phyloP scores from a whole-genome alignment of 176 grass and related monocot species.

The Cocos nucifera region DNA sequence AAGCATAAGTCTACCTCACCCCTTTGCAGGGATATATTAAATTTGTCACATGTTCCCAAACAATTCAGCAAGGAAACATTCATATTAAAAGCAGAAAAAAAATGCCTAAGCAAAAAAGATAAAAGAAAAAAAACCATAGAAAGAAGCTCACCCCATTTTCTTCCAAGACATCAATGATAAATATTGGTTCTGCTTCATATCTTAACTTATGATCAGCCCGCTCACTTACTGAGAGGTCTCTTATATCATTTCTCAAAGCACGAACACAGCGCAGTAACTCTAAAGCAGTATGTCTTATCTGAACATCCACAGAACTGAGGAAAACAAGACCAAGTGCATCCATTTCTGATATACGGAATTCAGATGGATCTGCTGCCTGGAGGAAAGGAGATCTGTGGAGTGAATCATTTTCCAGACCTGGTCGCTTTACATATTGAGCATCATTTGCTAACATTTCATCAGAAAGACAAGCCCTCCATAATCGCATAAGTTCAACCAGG shows the following conservation, averaged over 20 bases:
- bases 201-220: slow-evolving; percentile 58
- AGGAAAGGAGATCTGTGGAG: slow-evolving; percentile 55
- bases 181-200: slow-evolving; percentile 86
- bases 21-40: too few species aligned
- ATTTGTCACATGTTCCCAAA: too few species aligned
- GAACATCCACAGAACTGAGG: slow-evolving; percentile 90
- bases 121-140: slow-evolving; percentile 6
- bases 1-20: too few species aligned
- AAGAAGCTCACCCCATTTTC: slow-evolving; percentile 83
- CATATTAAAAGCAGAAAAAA: too few species aligned
- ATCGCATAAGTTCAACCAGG: slow-evolving; percentile 79
- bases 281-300: slow-evolving; percentile 91
- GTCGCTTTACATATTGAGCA: slow-evolving; percentile 37
- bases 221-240: slow-evolving; percentile 63
- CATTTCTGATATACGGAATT: slow-evolving; percentile 76
- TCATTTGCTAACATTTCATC: slow-evolving; percentile 71
- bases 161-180: slow-evolving; percentile 95
- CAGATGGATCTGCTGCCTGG: slow-evolving; percentile 55
- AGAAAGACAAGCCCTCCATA: slow-evolving; percentile 83
- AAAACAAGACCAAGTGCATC: slow-evolving; percentile 98
- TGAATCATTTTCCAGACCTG: slow-evolving; percentile 40
- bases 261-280: slow-evolving; percentile 81
- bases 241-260: slow-evolving; percentile 76
- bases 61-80: too few species aligned
- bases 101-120: neutral